These are phyloP conservation scores for Endocalyx cinctus DNA, from an alignment of 2,329 filamentous ascomycete genomes.

Conservation along the genomic window DNA sequence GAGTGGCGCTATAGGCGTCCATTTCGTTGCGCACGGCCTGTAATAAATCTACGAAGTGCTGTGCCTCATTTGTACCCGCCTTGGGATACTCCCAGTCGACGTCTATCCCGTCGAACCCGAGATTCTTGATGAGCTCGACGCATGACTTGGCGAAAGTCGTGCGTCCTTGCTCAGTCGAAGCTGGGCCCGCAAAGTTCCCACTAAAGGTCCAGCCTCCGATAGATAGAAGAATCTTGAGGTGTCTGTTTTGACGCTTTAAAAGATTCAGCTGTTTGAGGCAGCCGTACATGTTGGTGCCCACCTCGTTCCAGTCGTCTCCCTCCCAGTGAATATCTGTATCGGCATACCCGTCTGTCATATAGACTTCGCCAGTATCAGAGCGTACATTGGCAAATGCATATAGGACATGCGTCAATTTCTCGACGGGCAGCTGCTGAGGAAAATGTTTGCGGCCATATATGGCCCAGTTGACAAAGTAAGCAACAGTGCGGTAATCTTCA, in stretches of 20 bases:
- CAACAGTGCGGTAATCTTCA: slow-evolving; percentile 56
- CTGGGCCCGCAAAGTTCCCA: slow-evolving; percentile 72
- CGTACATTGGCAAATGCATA: slow-evolving; percentile 88
- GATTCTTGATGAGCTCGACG: slow-evolving; percentile 70
- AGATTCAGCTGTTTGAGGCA: slow-evolving; percentile 85
- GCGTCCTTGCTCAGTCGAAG: slow-evolving; percentile 66
- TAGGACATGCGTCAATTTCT: slow-evolving; percentile 82
- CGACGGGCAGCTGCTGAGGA: slow-evolving; percentile 76
- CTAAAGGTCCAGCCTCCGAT: slow-evolving; percentile 94
- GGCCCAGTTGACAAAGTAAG: slow-evolving; percentile 76
- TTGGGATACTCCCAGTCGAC: slow-evolving; percentile 68
- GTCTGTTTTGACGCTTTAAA: slow-evolving; percentile 74
- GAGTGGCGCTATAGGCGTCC: slow-evolving; percentile 48
- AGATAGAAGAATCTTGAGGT: slow-evolving; percentile 79
- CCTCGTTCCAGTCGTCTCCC: slow-evolving; percentile 65
- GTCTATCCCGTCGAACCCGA: slow-evolving; percentile 72
- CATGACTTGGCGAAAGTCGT: slow-evolving; percentile 67
- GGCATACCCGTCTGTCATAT: slow-evolving; percentile 59
- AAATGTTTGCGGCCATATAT: slow-evolving; percentile 82
- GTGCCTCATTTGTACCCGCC: slow-evolving; percentile 47
- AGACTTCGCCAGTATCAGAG: slow-evolving; percentile 76
- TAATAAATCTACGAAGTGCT: slow-evolving; percentile 56
- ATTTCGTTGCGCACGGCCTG: slow-evolving; percentile 51
- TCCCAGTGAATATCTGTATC: slow-evolving; percentile 71
- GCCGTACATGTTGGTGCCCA: slow-evolving; percentile 78